Evolutionary conservation across 257 asterid species (phyloP).

Genomic region (Primulina huaijiensis): DNA sequence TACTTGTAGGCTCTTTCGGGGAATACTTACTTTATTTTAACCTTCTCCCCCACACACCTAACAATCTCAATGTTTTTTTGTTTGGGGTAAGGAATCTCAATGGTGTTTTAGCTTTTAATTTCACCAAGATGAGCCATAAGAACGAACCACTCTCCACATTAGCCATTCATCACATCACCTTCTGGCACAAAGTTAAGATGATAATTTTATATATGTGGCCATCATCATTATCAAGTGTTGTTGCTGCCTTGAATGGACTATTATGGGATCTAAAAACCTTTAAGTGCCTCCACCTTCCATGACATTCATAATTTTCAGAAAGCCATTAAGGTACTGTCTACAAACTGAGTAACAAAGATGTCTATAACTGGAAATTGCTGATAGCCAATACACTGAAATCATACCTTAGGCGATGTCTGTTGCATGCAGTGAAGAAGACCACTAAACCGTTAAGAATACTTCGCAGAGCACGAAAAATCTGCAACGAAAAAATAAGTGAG

Average conservation of each 20-base stretch:
- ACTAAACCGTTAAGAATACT: constrained; percentile 88
- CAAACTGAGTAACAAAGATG: not conserved
- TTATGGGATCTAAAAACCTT: constrained; percentile 8
- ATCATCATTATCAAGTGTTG: not conserved
- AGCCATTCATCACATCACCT: not conserved
- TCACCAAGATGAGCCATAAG: not conserved
- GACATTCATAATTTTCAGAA: not conserved
- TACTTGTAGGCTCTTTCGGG: too few species aligned
- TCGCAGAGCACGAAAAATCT: constrained; percentile 90
- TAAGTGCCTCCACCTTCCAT: not conserved
- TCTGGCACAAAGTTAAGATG: not conserved
- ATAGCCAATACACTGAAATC: constrained; percentile 7
- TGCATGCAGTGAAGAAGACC: constrained; percentile 77
- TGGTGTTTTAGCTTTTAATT: too few species aligned
- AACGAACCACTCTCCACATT: not conserved
- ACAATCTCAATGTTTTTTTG: too few species aligned
- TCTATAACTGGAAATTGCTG: constrained; percentile 7
- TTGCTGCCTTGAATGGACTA: not conserved
- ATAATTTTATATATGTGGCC: not conserved
- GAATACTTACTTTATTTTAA: too few species aligned
- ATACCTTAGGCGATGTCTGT: constrained; percentile 92
- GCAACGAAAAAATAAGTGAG: constrained; percentile 25
- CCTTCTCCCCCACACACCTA: too few species aligned
- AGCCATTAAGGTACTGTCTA: not conserved
- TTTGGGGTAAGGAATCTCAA: too few species aligned